Base-by-base conservation (phyloP, 2,329 filamentous ascomycete species). In the Fusarium sp. region DNA sequence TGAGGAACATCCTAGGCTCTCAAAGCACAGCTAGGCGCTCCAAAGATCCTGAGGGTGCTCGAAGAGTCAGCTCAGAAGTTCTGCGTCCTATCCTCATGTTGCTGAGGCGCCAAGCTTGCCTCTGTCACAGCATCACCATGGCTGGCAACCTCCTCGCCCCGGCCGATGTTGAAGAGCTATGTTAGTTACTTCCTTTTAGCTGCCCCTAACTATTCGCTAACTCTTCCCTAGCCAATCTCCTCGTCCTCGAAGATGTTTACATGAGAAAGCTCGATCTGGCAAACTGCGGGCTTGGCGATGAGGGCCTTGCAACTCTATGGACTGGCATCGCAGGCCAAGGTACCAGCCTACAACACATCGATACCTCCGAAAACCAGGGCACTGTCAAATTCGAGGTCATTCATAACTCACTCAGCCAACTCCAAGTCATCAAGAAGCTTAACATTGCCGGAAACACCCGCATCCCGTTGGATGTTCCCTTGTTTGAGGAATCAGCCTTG, bases 331-430 rank as follows among this genome's bases (percentile, higher is more conserved):
- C 84, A 20, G 83, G 85, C 34, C 86, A 88, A 58, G 81, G 82
- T 11, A 81, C 83, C 9, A 84, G 82, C 18, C 75, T 90, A 18
- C 84, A 88, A 73, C 79, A 81, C 6, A 82, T 90, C 11, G 85
- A 90, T 62, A 84, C 88, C 1, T 89, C 88, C 5, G 83, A 87
- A 38, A 90, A 90, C 66, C 82, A 85, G 24, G 87, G 88, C 14
- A 84, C 85, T 7, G 83, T 89, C 29, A 85, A 86, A 4, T 85
- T 86, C n/a, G 81, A 83, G n/a, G 79, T 84, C 40, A 80, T 89
- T 1, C 82, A 85, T 9, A 78, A 83, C 20, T 83, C 87, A 5
- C 80, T 89, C 8, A 80, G 81, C 16, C 83, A 85, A 34, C 81
- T 88, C 22, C 79, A 74, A 9, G 82, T 82, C n/a, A 78, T 90